A percentile compares a stretch with the other conserved stretches of the same genome.
Conservation (phyloP, 225 moss, liverwort and hornwort species). For the Bryum argenteum region DNA sequence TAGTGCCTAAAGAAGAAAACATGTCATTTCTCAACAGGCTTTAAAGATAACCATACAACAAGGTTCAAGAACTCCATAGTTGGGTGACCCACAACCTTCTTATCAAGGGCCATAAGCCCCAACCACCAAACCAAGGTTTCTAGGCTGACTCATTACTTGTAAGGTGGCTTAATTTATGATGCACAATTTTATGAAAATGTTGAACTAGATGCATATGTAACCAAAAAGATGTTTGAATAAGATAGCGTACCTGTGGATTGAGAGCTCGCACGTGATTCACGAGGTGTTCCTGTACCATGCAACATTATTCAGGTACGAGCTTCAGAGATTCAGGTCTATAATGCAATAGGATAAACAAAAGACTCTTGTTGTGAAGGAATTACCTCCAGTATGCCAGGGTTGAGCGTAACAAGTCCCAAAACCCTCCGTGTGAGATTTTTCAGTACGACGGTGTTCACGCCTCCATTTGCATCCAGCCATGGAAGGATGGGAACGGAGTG, state of each 20-base stretch:
- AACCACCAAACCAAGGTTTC: too few species aligned
- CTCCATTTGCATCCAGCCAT: conserved; percentile 79
- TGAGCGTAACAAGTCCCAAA: conserved; percentile 74
- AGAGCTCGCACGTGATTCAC: conserved; percentile 79
- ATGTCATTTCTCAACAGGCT: too few species aligned
- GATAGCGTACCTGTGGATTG: conserved; percentile 78
- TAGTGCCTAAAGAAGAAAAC: too few species aligned
- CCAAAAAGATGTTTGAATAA: background rate
- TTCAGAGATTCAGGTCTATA: conserved; percentile 15
- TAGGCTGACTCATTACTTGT: too few species aligned
- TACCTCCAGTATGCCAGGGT: conserved; percentile 96
- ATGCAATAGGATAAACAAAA: background rate
- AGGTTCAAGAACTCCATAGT: too few species aligned
- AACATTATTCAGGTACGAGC: conserved; percentile 15
- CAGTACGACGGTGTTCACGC: conserved; percentile 55
- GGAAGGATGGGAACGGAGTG: conserved; percentile 70
- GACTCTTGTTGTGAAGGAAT: background rate
- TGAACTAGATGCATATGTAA: background rate
- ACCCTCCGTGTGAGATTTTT: conserved; percentile 83
- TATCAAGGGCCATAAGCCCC: too few species aligned
- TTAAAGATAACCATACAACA: too few species aligned
- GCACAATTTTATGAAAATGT: too few species aligned
- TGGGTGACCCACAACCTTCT: too few species aligned
- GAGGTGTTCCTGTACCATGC: conserved; percentile 69
- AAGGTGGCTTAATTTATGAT: too few species aligned